Conservation (phyloP, 768 basidiomycete genomes). For the Pleurotus pulmonarius region DNA sequence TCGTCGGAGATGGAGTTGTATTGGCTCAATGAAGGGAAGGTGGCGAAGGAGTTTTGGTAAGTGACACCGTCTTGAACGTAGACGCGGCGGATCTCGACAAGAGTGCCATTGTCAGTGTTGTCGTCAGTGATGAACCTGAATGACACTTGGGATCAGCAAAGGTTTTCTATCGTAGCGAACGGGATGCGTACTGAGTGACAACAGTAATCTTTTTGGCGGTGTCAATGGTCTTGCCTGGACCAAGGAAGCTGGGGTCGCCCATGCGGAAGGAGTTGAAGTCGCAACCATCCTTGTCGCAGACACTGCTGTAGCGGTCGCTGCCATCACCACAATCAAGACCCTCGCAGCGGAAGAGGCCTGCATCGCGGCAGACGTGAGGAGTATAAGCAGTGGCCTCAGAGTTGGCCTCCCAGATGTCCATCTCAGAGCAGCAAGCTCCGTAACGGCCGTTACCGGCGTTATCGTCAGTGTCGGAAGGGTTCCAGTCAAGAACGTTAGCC, state of each 20-base stretch:
- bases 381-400: constrained; percentile 34
- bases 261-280: constrained; percentile 50
- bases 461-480: constrained; percentile 15
- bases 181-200: constrained; percentile 31
- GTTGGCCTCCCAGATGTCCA: constrained; percentile 48
- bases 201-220: constrained; percentile 36
- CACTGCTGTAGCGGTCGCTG: constrained; percentile 12
- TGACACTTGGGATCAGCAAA: too few species aligned
- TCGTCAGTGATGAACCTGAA: constrained; percentile 34
- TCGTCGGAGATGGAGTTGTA: constrained; percentile 35
- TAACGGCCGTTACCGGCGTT: constrained; percentile 35
- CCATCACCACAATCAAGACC: constrained; percentile 25
- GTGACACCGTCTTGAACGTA: constrained; percentile 34
- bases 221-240: constrained; percentile 33
- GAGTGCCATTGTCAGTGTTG: constrained; percentile 3
- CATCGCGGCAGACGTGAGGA: constrained; percentile 31
- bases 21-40: constrained; percentile 25
- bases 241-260: constrained; percentile 35
- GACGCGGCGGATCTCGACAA: constrained; percentile 27
- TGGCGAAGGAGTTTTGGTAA: constrained; percentile 30
- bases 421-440: constrained; percentile 40
- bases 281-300: constrained; percentile 43
- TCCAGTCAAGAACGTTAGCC: constrained; percentile 5
- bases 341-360: constrained; percentile 29
- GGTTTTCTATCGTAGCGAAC: too few species aligned